These are phyloP conservation scores for Prinsepia uniflora DNA, from an alignment of 306 rosid genomes.

Conservation along the genomic window DNA sequence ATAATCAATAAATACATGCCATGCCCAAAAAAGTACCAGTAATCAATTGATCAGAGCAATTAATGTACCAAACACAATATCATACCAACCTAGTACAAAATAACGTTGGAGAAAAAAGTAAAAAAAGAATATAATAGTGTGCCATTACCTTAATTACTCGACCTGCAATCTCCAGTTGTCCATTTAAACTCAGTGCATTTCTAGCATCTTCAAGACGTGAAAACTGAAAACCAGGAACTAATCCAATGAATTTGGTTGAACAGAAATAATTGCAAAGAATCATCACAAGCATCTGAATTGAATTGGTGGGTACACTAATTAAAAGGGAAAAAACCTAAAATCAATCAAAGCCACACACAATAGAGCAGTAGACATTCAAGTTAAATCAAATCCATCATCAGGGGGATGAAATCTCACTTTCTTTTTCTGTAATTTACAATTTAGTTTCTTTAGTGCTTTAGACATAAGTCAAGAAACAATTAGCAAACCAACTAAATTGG, in stretches of 20 bases:
- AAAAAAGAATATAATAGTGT: conserved; percentile 8
- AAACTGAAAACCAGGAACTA: conserved; percentile 55
- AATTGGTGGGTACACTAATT: not conserved
- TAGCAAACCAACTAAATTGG: too few species aligned
- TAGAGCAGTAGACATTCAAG: too few species aligned
- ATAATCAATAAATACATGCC: not conserved
- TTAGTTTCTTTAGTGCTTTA: too few species aligned
- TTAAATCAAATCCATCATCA: too few species aligned
- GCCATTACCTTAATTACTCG: conserved; percentile 70
- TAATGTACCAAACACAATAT: not conserved
- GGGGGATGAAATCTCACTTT: too few species aligned
- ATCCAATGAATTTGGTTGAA: conserved; percentile 23
- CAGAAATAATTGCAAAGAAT: conserved; percentile 23
- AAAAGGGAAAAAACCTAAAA: not conserved
- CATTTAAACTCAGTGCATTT: conserved; percentile 84
- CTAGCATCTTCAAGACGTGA: conserved; percentile 87
- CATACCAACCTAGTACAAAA: not conserved
- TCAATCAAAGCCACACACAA: not conserved
- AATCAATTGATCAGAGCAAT: not conserved
- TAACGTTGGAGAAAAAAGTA: not conserved
- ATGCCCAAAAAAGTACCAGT: not conserved
- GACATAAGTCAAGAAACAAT: too few species aligned
- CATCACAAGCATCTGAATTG: conserved; percentile 19
- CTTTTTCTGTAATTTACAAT: too few species aligned
- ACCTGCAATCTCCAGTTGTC: conserved; percentile 89